Percentiles rank a stretch among this genome's conserved stretches.
These are phyloP conservation scores for Hemileia vastatrix DNA, from an alignment of 1,284 basidiomycete genomes.

Conservation along the genomic window DNA sequence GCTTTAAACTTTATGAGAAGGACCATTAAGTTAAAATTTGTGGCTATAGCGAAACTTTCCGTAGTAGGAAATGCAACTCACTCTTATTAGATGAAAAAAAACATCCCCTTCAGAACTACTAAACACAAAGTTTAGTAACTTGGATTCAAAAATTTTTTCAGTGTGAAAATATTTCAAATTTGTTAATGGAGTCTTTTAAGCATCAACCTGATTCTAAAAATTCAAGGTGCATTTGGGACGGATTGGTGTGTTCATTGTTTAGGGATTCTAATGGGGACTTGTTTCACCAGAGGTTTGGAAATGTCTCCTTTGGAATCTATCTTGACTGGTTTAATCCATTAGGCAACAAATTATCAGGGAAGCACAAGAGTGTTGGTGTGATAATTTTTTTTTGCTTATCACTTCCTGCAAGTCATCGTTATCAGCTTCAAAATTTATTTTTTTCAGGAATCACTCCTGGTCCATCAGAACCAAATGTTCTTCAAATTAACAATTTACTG, in stretches of 20 bases:
- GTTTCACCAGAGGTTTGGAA: slow-evolving; percentile 3
- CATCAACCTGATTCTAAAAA: no score
- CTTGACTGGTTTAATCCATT: slow-evolving; percentile 17
- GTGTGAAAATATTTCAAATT: no score
- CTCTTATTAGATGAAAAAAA: no score
- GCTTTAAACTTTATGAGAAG: no score
- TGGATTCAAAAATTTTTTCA: no score
- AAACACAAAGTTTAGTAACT: no score
- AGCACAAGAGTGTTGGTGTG: slow-evolving; percentile 15
- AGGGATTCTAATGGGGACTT: background rate
- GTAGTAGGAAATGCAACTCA: no score
- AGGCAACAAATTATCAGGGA: slow-evolving; percentile 13
- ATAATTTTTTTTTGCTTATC: slow-evolving; percentile 17
- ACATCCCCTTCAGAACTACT: no score
- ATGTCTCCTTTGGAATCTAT: slow-evolving; percentile 13
- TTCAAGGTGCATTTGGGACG: slow-evolving; percentile 4
- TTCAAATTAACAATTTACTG: slow-evolving; percentile 15
- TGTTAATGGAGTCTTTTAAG: no score
- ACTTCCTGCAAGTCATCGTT: slow-evolving; percentile 13
- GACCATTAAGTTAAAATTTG: no score
- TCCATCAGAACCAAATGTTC: slow-evolving; percentile 5
- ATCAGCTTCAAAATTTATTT: slow-evolving; percentile 14
- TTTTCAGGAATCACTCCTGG: slow-evolving; percentile 19
- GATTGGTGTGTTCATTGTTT: background rate
- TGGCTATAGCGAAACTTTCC: no score